Evolutionary conservation across 306 rosid species (phyloP).

Genomic region (Medicago ruthenica): DNA sequence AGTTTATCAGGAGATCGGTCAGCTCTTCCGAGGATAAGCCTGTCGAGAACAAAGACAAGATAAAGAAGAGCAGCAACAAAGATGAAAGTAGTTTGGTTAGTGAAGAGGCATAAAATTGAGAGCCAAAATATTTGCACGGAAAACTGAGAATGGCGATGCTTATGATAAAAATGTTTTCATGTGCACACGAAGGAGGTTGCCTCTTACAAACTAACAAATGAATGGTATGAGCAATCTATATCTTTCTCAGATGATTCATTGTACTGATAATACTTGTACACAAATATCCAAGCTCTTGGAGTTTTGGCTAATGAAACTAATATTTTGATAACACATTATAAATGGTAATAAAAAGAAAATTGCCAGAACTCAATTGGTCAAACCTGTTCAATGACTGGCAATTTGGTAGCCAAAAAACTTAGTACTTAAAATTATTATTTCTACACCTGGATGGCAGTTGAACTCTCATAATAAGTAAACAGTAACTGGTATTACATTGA

Average conservation of each 20-base stretch:
- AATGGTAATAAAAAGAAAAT: too few relatives aligned
- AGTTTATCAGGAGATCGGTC: slow-evolving; percentile 63
- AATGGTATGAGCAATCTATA: slow-evolving; percentile 58
- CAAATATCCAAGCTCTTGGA: not conserved
- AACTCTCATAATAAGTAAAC: not conserved
- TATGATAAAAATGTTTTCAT: slow-evolving; percentile 38
- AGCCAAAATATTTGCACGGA: slow-evolving; percentile 36
- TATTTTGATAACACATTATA: too few relatives aligned
- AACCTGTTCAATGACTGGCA: too few relatives aligned
- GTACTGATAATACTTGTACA: slow-evolving; percentile 14
- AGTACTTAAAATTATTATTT: not conserved
- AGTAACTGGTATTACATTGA: not conserved
- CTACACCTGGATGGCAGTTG: not conserved
- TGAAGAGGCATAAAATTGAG: slow-evolving; percentile 65
- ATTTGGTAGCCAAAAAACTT: too few relatives aligned
- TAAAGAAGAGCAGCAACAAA: slow-evolving; percentile 56
- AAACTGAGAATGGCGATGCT: slow-evolving; percentile 27
- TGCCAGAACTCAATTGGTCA: too few relatives aligned
- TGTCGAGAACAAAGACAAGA: slow-evolving; percentile 54
- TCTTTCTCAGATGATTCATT: slow-evolving; percentile 30
- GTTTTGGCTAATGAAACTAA: not conserved
- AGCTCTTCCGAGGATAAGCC: slow-evolving; percentile 55
- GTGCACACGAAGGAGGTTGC: slow-evolving; percentile 41
- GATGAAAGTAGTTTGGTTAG: slow-evolving; percentile 70
- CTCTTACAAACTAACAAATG: slow-evolving; percentile 34